These are phyloP conservation scores for Pythium brachiatum DNA, from an alignment of 352 stramenopile genomes.

Conservation along the genomic window DNA sequence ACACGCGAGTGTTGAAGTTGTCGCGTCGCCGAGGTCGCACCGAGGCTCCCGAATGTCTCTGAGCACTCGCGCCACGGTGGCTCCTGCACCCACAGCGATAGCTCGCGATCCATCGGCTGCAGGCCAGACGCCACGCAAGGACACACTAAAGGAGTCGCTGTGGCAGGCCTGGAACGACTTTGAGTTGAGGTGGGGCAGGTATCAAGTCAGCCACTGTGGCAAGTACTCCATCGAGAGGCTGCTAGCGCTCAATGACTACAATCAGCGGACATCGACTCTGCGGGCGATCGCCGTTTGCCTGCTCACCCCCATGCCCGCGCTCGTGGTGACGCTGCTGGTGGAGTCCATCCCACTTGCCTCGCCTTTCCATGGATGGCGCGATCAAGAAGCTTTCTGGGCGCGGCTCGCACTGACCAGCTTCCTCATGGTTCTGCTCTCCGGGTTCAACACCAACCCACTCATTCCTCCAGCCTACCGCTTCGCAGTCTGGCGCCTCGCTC, in stretches of 20 bases:
- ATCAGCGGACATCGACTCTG: background rate
- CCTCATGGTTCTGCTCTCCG: background rate
- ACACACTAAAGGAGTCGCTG: background rate
- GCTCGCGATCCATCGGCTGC: background rate
- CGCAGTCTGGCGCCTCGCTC: background rate
- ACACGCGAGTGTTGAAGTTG: too few relatives aligned
- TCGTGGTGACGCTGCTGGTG: slow-evolving; percentile 2
- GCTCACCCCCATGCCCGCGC: slow-evolving; percentile 1
- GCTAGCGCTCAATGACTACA: slow-evolving; percentile 13
- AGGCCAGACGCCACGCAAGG: background rate
- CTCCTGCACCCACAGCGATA: background rate
- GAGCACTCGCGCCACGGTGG: background rate
- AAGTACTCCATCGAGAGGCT: slow-evolving; percentile 12
- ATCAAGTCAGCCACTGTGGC: slow-evolving; percentile 1
- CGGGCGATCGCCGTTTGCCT: slow-evolving; percentile 1
- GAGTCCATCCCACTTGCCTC: slow-evolving; percentile 6
- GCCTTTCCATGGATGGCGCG: background rate
- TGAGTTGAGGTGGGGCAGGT: background rate
- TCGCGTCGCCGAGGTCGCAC: too few relatives aligned
- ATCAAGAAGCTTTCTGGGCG: slow-evolving; percentile 7
- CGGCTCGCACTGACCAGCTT: background rate
- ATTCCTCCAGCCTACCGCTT: background rate
- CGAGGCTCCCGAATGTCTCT: background rate
- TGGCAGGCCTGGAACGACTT: background rate
- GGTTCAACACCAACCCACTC: background rate